Conservation (phyloP, 148 eudicot genomes). For the Fagopyrum esculentum region DNA sequence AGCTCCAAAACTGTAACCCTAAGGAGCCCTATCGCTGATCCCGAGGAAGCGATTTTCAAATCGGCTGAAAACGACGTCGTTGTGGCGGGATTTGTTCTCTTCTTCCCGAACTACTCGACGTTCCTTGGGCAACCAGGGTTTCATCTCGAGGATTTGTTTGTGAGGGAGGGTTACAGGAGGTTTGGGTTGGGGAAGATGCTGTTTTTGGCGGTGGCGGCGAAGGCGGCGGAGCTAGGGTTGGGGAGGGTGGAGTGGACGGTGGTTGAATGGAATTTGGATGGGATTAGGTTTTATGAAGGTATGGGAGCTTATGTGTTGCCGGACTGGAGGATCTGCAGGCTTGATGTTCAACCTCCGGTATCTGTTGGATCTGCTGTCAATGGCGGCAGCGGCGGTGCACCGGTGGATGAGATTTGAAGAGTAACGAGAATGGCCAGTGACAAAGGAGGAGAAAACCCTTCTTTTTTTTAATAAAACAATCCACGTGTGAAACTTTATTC, state of each 20-base stretch:
- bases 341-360: conserved; percentile 56
- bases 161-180: conserved; percentile 70
- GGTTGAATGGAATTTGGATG: conserved; percentile 75
- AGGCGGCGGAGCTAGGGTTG: conserved; percentile 56
- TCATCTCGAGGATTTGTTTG: conserved; percentile 59
- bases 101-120: conserved; percentile 67
- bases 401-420: neutral
- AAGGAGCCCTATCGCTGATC: conserved; percentile 30
- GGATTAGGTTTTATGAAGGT: conserved; percentile 56
- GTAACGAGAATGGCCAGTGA: too few relatives aligned
- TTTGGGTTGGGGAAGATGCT: conserved; percentile 56
- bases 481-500: too few relatives aligned
- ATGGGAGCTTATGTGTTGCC: conserved; percentile 70
- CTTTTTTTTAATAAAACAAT: too few relatives aligned
- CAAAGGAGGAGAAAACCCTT: too few relatives aligned
- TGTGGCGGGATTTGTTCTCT: conserved; percentile 57
- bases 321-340: conserved; percentile 60
- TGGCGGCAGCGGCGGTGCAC: neutral
- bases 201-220: conserved; percentile 56
- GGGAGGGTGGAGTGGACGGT: conserved; percentile 85
- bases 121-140: conserved; percentile 73
- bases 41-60: conserved; percentile 26
- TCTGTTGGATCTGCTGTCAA: conserved; percentile 17
- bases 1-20: conserved; percentile 28
- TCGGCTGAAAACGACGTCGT: conserved; percentile 21